Evolutionary conservation across 129 eudicot genomes (phyloP), one percentile per base, ranked within the genome.

Genomic region (Flaveria sonorensis): DNA sequence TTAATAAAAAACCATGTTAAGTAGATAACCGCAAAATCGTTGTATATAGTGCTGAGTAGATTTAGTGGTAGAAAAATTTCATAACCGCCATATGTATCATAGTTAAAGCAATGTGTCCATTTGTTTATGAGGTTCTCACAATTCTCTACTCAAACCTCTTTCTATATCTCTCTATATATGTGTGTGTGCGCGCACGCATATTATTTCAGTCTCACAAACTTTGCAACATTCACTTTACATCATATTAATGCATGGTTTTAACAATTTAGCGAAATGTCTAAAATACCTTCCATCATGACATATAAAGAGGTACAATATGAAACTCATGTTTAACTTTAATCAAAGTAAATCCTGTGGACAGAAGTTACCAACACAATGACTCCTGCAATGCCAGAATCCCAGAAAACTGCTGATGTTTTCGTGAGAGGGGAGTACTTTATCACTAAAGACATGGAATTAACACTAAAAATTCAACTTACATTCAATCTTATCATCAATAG

Each of bases 401-500:
- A 32, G 28, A 39, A 65, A 67, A 67, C 10, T 6, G 39, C 10
- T 68, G 36, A 10, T 20, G 56, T 50, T 43, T 68, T 68, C 36
- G 12, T 11, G 55, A 6, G 32, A 20, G 40, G 48, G 56, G 55
- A 45, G 56, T 20, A 24, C 55, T 20, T 12, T 10, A 43, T 19
- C 21, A 45, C 55, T 46, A 69, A 50, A 39, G 18, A 16, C 32
- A 43, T 16, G 24, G 32, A 20, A 78, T 69, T 28, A 57, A 47
- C 40, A 30, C 51, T 40, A 70, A 30, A 40, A 78, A 70, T 64
- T 36, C 15, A 59, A 69, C 92, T 62, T 82, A 90, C 98, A 93
- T 72, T 90, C 98, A 77, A 93, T 90, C 86, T 93, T 93, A 82
- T 88, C 93, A 71, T 90, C 97, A 60, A 90, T 87, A 3, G 95